Evolutionary conservation across 2,329 filamentous ascomycete species (phyloP).

Genomic region (Scopulariopsis brevicaulis): DNA sequence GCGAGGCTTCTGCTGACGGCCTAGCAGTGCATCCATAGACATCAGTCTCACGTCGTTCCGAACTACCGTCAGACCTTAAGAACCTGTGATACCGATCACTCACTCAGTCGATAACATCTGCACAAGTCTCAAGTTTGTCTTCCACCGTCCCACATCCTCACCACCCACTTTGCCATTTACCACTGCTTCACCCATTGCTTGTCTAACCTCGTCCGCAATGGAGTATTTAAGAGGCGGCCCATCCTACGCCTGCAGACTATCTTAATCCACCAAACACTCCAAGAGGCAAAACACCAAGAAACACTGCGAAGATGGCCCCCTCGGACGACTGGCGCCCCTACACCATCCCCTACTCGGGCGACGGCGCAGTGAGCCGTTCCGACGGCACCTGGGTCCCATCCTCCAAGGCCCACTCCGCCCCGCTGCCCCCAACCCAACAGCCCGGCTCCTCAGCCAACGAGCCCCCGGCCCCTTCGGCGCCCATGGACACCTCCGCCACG

Average conservation of each 20-base stretch:
- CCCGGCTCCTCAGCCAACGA: not conserved
- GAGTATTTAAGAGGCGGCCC: not conserved
- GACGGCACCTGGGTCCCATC: not conserved
- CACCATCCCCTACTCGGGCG: slow-evolving; percentile 8
- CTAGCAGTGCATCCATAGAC: too few species aligned
- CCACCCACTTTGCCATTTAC: not conserved
- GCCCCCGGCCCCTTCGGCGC: not conserved
- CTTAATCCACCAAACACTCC: not conserved
- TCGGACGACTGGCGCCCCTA: slow-evolving; percentile 6
- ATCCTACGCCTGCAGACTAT: not conserved
- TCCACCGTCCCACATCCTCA: not conserved
- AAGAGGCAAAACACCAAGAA: not conserved
- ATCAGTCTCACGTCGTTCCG: too few species aligned
- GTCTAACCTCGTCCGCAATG: not conserved
- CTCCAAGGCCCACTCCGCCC: not conserved
- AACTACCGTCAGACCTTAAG: not conserved
- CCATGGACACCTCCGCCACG: slow-evolving; percentile 1
- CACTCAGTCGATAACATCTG: not conserved
- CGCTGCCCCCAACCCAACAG: not conserved
- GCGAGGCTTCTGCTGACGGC: too few species aligned
- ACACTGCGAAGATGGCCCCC: not conserved
- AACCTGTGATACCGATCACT: not conserved
- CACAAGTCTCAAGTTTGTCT: not conserved
- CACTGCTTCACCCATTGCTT: not conserved
- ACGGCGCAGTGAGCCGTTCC: slow-evolving; percentile 6